Evolutionary conservation across 176 grass and related monocot genomes (phyloP), one percentile per base, ranked within the genome.

Genomic region (Carex cristatella): DNA sequence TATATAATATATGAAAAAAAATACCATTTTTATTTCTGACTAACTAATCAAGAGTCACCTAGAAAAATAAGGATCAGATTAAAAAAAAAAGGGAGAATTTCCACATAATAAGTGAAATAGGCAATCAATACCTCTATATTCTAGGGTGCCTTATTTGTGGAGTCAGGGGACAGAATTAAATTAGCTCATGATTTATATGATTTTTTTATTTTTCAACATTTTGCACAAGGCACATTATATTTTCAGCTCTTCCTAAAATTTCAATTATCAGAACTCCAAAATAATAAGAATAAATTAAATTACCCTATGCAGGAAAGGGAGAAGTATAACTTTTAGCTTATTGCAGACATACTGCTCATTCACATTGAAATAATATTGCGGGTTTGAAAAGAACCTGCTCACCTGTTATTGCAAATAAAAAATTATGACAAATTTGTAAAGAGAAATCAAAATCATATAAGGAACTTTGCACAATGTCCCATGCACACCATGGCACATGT

Each of bases 351-450:
- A 98, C 82, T 94, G 92, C 61, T 93, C 92, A 86, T 98, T 98
- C 58, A 98, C 95, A 89, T 98, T 93, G 86, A 98, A 94, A 80
- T 98, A 98, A 77, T 98, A 98, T 54, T 98, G 95, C 0, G 91
- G 95, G 35, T 98, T 91, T 79, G 95, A 98, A 40, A 94, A 92
- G 79, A 94, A 90, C 57, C 86, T 83, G 76, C 74, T 89, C 53
- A 98, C 91, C 95, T 97, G 89, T 81, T 79, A 81, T 18, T 84
- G 55, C 4, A 67, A 3, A 87, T 32, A 23, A 85, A 77, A 79
- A 56, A 51, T 32, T 5, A 78, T 55, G 2, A 61, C 16, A 85
- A 3, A 60, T 65, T 85, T 37, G 1, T 28, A 71, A 53, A 46
- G 27, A 10, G 16, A 80, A 23, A 73, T 71, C 10, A 85, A 68